Conservation (phyloP, 345 rosid species). For the Populus euphratica region DNA sequence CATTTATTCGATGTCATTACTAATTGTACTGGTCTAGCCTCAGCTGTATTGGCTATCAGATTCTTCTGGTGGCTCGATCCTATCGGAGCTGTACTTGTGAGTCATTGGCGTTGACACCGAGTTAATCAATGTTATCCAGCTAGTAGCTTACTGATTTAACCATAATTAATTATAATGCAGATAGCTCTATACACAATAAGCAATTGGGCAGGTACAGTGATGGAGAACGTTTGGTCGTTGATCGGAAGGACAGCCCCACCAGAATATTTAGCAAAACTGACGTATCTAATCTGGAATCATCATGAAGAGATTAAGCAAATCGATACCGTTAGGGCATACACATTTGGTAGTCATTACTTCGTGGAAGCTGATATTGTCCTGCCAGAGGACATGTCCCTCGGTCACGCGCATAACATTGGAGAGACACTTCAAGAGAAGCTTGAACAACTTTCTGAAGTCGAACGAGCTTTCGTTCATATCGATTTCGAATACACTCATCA, state of each 20-base stretch:
- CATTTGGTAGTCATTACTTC: conserved; percentile 37
- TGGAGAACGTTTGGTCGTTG: conserved; percentile 49
- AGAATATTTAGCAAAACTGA: conserved; percentile 45
- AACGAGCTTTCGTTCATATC: conserved; percentile 1
- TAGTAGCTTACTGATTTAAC: no score
- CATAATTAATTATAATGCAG: conserved; percentile 19
- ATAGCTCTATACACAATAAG: conserved; percentile 47
- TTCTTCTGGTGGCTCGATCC: conserved; percentile 66
- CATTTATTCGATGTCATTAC: conserved; percentile 58
- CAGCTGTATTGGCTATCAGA: conserved; percentile 44
- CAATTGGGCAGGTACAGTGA: conserved; percentile 45
- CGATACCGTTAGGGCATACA: conserved; percentile 46
- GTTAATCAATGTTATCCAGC: no score
- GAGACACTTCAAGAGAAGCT: conserved; percentile 11
- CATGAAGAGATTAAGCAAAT: conserved; percentile 40
- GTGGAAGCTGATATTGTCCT: conserved; percentile 8
- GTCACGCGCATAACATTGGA: neutral
- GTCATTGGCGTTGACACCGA: neutral
- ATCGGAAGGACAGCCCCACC: conserved; percentile 49
- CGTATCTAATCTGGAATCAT: conserved; percentile 53
- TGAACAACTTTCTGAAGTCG: neutral
- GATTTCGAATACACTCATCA: neutral
- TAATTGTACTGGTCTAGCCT: conserved; percentile 45
- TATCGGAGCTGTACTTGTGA: conserved; percentile 46
- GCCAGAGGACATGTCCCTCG: neutral